Evolutionary conservation across 176 grass and related monocot species (phyloP).

Genomic region (Avena sativa): DNA sequence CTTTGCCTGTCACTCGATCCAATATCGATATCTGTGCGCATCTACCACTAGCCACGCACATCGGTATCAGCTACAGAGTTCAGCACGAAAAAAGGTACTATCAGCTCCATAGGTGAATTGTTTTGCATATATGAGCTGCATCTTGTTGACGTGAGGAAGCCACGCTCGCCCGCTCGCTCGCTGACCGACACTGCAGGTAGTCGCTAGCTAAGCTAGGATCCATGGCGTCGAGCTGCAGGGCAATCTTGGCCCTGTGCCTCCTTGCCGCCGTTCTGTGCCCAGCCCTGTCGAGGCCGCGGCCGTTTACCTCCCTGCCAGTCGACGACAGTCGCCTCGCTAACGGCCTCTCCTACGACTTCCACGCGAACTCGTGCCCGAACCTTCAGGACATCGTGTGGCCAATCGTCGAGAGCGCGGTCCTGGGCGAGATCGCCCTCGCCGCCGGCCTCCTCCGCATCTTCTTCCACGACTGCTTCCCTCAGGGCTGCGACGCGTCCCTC

Average conservation of each 20-base stretch:
- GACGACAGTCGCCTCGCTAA: constrained; percentile 15
- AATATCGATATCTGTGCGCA: neutral
- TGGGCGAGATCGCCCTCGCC: constrained; percentile 26
- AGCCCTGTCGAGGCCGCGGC: neutral
- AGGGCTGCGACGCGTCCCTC: constrained; percentile 57
- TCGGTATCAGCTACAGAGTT: neutral
- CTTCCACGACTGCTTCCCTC: constrained; percentile 61
- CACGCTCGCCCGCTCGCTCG: neutral
- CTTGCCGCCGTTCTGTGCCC: constrained; percentile 17
- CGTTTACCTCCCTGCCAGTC: constrained; percentile 6
- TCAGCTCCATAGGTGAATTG: neutral
- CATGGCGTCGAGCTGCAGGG: constrained; percentile 2
- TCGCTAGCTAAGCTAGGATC: neutral
- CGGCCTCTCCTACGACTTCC: constrained; percentile 23
- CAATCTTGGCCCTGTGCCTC: constrained; percentile 1
- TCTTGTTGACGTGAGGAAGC: constrained; percentile 19
- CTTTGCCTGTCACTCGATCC: neutral
- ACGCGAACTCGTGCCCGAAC: constrained; percentile 23
- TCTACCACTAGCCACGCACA: neutral
- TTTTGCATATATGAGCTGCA: neutral
- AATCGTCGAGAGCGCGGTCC: constrained; percentile 20
- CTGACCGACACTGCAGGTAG: neutral
- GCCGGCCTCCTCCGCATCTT: constrained; percentile 56
- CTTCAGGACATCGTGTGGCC: constrained; percentile 31
- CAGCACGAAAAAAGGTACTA: neutral